Evolutionary conservation across 345 rosid genomes (phyloP), one percentile per base, ranked within the genome.

Genomic region (Lumnitzera littorea): DNA sequence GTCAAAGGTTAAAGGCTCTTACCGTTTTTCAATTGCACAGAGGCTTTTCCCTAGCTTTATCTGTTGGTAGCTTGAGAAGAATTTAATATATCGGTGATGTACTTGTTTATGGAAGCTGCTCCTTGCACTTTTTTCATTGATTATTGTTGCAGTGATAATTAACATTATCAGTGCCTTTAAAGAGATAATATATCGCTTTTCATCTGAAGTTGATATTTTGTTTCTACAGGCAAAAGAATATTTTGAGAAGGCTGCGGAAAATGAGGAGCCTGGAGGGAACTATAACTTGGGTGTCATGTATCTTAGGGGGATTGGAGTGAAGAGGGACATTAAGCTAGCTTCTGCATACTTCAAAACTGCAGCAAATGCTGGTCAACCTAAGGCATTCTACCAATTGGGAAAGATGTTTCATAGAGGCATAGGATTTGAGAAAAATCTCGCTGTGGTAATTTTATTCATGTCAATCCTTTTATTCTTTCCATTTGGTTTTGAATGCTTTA

Each of bases 351-450:
- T 95, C 67, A 69, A 88, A 24, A 64, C 50, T 29, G 99, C 99
- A 75, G 97, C 99, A 53, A 95, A 91, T 74, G 83, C 78, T 50
- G 98, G 96, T 69, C 96, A 88, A 72, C 95, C 96, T 29, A 95
- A 95, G 84, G 99, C 98, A 53, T 86, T 88, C 74, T 95, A 86
- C 75, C 99, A 95, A 76, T 80, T 95, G 68, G 99, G 97, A 51
- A 95, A 82, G 80, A 95, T 91, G 99, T 95, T 91, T 65, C 99
- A 88, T 62, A 91, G 84, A 46, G 99, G 99, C 57, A 80, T 95
- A 46, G 99, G 97, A 61, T 94, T 95, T 61, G 85, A 86, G 71
- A 84, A 85, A 75, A 84, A 85, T 76, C 80, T 80, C 43, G 75
- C 75, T 10, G 78, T 73, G 99, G 98, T 91, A 86, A 76, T 63